Percentiles rank a stretch among this genome's conserved stretches.
These are phyloP conservation scores for Neopestalotiopsis rosae DNA, from an alignment of 2,329 filamentous ascomycete species.

Conservation along the genomic window DNA sequence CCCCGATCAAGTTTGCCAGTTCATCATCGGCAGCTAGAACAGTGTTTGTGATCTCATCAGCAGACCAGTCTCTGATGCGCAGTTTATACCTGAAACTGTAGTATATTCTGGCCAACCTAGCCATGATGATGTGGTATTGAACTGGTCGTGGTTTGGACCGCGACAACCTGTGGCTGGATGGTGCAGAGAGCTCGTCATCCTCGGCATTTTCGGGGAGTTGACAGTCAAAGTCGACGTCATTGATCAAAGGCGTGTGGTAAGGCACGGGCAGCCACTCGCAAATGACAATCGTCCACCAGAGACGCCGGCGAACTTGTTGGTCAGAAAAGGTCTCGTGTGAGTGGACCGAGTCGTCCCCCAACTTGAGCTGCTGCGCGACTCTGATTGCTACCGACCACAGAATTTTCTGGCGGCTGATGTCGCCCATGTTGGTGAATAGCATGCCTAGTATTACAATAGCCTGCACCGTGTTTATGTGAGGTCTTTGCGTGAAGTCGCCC, in stretches of 20 bases:
- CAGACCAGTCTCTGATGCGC: neutral
- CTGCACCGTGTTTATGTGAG: neutral
- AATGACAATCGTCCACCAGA: neutral
- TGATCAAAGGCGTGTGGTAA: neutral
- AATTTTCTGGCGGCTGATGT: neutral
- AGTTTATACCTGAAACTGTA: neutral
- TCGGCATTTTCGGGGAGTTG: neutral
- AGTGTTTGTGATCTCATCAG: neutral
- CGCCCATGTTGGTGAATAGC: neutral
- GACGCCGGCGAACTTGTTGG: neutral
- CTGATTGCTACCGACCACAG: neutral
- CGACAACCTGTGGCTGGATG: neutral
- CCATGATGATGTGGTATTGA: neutral
- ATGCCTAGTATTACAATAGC: neutral
- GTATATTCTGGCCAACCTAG: neutral
- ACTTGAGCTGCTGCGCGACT: neutral
- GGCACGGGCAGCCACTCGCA: neutral
- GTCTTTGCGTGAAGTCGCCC: neutral
- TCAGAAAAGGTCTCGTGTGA: neutral
- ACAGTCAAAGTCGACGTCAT: neutral
- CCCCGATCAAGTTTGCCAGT: neutral
- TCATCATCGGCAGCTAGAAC: neutral
- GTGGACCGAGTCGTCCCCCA: neutral
- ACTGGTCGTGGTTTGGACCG: neutral
- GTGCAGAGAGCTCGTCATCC: neutral